These are phyloP conservation scores for Globisporangium uncinulatum DNA, from an alignment of 352 stramenopile genomes.

Conservation along the genomic window DNA sequence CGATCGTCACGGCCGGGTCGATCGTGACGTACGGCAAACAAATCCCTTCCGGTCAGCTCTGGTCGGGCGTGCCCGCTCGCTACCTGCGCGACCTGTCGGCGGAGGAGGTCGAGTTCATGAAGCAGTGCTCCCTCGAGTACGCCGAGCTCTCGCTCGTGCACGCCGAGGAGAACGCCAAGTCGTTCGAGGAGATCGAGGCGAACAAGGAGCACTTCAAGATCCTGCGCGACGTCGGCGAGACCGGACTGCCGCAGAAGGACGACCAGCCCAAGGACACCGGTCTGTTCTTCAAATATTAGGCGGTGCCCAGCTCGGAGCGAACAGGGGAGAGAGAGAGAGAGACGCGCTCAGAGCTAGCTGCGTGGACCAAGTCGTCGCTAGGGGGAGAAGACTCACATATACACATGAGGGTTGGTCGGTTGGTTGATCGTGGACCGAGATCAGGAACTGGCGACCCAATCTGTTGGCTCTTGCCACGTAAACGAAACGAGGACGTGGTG, in stretches of 20 bases:
- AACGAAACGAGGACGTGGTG: background rate
- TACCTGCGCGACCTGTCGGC: constrained; percentile 81
- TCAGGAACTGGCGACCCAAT: background rate
- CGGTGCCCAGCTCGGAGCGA: constrained; percentile 3
- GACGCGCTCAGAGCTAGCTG: background rate
- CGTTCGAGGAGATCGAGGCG: constrained; percentile 75
- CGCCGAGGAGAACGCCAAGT: constrained; percentile 72
- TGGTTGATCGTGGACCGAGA: background rate
- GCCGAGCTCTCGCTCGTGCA: constrained; percentile 72
- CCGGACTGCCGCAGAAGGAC: constrained; percentile 64
- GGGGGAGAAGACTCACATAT: background rate
- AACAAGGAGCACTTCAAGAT: constrained; percentile 76
- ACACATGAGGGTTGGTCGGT: background rate
- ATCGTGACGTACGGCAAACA: constrained; percentile 85
- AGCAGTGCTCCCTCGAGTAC: constrained; percentile 86
- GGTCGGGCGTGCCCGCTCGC: constrained; percentile 78
- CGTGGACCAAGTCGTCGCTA: background rate
- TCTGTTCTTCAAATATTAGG: constrained; percentile 89
- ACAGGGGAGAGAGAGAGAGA: background rate
- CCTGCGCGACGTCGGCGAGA: constrained; percentile 73
- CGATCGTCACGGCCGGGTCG: constrained; percentile 87
- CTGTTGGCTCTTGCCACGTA: too few relatives aligned
- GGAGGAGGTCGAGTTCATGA: constrained; percentile 87
- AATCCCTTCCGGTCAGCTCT: constrained; percentile 87
- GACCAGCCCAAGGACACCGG: constrained; percentile 71